phyloP scores from a whole-genome alignment of 2,329 filamentous ascomycete genomes.

The Thelonectria olida region DNA sequence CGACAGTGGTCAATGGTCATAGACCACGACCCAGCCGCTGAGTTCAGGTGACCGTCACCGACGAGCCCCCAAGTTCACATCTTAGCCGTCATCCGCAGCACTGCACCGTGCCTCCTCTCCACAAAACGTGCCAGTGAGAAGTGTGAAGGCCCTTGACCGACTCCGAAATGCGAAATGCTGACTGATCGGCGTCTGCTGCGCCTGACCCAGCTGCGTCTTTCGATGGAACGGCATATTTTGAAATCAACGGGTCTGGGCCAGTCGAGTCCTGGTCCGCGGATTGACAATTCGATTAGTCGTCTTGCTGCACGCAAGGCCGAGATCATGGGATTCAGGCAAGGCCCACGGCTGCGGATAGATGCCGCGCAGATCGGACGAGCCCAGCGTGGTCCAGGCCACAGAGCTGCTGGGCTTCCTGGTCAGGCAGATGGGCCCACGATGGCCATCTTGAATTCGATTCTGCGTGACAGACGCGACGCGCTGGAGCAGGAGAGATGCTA shows the following conservation, averaged over 20 bases:
- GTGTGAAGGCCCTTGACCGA: constrained; percentile 20
- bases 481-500: constrained; percentile 14
- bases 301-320: constrained; percentile 26
- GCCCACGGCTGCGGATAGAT: constrained; percentile 35
- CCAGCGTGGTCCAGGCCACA: constrained; percentile 15
- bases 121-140: constrained; percentile 32
- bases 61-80: constrained; percentile 34
- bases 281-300: constrained; percentile 20
- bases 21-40: constrained; percentile 28
- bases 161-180: constrained; percentile 27
- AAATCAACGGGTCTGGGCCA: constrained; percentile 7
- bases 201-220: constrained; percentile 32
- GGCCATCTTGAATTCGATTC: constrained; percentile 9
- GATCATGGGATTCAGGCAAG: constrained; percentile 30
- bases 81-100: constrained; percentile 35
- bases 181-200: constrained; percentile 36
- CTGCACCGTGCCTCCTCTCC: constrained; percentile 39
- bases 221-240: constrained; percentile 24
- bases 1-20: constrained; percentile 14
- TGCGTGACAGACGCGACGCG: constrained; percentile 13
- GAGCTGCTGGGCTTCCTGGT: constrained; percentile 10
- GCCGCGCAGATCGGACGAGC: constrained; percentile 38
- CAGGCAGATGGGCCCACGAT: constrained; percentile 35
- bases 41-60: constrained; percentile 34
- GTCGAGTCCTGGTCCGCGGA: constrained; percentile 18